Base-by-base conservation (phyloP, 805 yeast genomes). In the Metschnikowia reukaufii region DNA sequence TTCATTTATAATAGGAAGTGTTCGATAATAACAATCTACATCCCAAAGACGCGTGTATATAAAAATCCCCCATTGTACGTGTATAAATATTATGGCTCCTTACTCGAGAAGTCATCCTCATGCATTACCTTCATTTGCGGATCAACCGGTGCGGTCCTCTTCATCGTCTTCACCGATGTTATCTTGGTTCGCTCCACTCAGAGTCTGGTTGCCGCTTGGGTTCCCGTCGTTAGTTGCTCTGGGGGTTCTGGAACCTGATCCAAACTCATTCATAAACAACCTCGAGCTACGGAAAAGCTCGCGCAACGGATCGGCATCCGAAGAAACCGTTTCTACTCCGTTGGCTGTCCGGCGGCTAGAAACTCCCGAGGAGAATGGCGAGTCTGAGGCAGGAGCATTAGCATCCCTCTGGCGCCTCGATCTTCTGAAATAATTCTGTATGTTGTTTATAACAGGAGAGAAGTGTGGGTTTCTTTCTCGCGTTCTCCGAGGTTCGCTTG, bases 301-400 rank as follows among this genome's bases (percentile, higher is more conserved):
- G 13, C 36, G 41, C 42, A 41, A 41, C 7, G 47, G 34, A 13
- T 37, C 27, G 8, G 13, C 44, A 15, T 54, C 58, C 4, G 58
- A 47, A 3, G 52, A 33, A 18, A 42, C 46, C 10, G 81, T 75
- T n/a, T 61, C 70, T 1, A 74, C 76, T 1, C 82, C 82, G 38
- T 51, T 56, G 0, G 67, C 57, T 0, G 77, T 74, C 48, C 82
- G 61, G 47, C 78, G 67, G 52, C 81, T 77, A 12, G 73, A 60
- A 8, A 78, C 76, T 1, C 81, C 82, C 2, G 72, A 53, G 1
- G 82, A 74, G 53, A 78, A 77, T 35, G 70, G 49, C 49, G 57
- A 32, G 16, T 39, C 27, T 9, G 48, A 44, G 16, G 51, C 50
- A 6, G 46, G 7, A 17, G 29, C 17, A 29, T 40, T 46, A 8